Evolutionary conservation across 192 early-diverging fungal species (phyloP).

Genomic region (Coemansia reversa): DNA sequence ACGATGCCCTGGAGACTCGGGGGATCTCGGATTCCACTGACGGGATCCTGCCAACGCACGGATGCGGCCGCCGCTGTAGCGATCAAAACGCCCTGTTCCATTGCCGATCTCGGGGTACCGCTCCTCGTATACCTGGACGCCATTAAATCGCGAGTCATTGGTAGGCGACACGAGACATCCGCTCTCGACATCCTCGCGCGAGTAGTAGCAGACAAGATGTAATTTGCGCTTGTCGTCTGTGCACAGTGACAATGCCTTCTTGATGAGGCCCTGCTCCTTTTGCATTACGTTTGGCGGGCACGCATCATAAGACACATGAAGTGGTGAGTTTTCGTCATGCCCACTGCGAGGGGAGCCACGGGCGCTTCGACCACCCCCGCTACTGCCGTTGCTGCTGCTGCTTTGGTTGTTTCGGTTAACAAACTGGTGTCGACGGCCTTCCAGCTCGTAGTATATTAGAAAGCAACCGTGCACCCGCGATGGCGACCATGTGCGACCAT

Average conservation of each 20-base stretch:
- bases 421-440: conserved; percentile 61
- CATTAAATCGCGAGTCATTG: conserved; percentile 61
- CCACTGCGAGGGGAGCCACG: conserved; percentile 30
- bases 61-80: conserved; percentile 28
- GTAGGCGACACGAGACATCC: conserved; percentile 67
- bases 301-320: conserved; percentile 29
- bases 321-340: conserved; percentile 17
- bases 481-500: conserved; percentile 86
- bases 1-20: conserved; percentile 10
- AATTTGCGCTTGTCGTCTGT: conserved; percentile 77
- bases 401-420: conserved; percentile 26
- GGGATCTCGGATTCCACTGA: conserved; percentile 18
- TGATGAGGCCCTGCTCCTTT: conserved; percentile 79
- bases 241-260: conserved; percentile 83
- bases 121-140: conserved; percentile 68
- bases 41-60: conserved; percentile 19
- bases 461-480: conserved; percentile 84
- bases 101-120: conserved; percentile 75
- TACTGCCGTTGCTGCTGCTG: background rate
- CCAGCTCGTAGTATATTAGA: conserved; percentile 84
- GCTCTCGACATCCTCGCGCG: conserved; percentile 68
- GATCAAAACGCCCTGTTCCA: conserved; percentile 33
- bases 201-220: conserved; percentile 90
- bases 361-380: conserved; percentile 23
- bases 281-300: conserved; percentile 53